phyloP scores from a whole-genome alignment of 495 filamentous ascomycete species.

The Rostrohypoxylon terebratum region DNA sequence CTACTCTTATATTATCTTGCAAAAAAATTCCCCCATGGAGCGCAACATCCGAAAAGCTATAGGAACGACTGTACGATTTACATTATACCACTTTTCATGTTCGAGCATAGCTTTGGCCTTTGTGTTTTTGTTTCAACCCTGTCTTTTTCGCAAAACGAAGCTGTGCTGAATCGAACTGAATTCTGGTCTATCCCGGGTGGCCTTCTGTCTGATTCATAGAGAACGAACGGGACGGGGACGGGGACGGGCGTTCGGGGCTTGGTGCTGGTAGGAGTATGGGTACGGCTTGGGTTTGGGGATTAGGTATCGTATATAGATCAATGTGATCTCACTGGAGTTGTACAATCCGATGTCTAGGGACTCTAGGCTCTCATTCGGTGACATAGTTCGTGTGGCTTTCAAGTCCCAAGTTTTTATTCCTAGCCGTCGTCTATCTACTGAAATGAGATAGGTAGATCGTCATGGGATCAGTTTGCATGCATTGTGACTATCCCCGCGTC shows the following conservation, averaged over 20 bases:
- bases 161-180: background rate
- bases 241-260: slow-evolving; percentile 1
- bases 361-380: background rate
- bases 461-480: background rate
- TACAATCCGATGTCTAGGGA: background rate
- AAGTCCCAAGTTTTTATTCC: too few relatives aligned
- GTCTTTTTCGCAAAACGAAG: background rate
- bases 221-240: background rate
- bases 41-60: slow-evolving; percentile 21
- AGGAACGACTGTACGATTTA: slow-evolving; percentile 46
- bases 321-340: slow-evolving; percentile 18
- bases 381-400: background rate
- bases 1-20: background rate
- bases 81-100: slow-evolving; percentile 43
- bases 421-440: background rate
- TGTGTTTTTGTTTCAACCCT: background rate
- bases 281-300: slow-evolving; percentile 2
- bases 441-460: background rate
- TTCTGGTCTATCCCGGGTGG: slow-evolving; percentile 15
- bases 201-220: slow-evolving; percentile 20
- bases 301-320: slow-evolving; percentile 26
- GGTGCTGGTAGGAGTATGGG: background rate
- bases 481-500: background rate
- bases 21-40: slow-evolving; percentile 18
- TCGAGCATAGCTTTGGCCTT: slow-evolving; percentile 21